Evolutionary conservation across 495 filamentous ascomycete species (phyloP), one percentile per base, ranked within the genome.

Genomic region (Aspergillus diversus): DNA sequence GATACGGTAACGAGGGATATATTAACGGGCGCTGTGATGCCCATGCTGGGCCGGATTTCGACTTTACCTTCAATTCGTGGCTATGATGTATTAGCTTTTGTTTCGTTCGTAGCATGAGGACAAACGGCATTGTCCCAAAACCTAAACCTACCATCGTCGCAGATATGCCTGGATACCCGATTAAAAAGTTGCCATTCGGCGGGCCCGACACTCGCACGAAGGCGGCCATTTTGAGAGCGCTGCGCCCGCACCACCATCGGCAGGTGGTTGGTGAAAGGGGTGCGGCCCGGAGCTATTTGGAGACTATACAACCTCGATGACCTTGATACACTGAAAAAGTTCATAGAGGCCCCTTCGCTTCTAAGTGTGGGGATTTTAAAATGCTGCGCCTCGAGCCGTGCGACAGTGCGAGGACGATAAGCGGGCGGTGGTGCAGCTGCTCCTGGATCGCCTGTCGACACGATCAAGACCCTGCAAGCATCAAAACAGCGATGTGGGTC

Each of bases 31-130:
- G 92, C 92, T 33, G 92, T 91, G 68, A 90, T 86, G 42, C 95
- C 95, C 42, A 86, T 79, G 66, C 84, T 83, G 37, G 95, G 96
- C 59, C 95, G 89, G 66, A 99, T 96, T 80, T 99, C 95, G 74
- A 99, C 95, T 77, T 96, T 97, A 60, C 95, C 95, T 80, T 97
- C 93, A 77, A 99, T 92, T 66, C 95, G 88, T 63, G 95, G 95
- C 92, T 97, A 71, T 49, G 35, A 54, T 32, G 8, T 17, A 6
- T 32, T 42, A 13, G 43, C 39, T 54, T 39, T 42, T 17, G 5
- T 27, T 27, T 27, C 21, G 21, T 27, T 27, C 21, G 21, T 27
- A 27, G 21, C 21, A 27, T 27, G 37, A 33, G 8, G 42, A 33
- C 1, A n/a, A 9, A 51, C 37, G 12, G 21, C 51, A 43, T 43